Percentiles rank a stretch among this genome's conserved stretches.
These are phyloP conservation scores for Corchorus olitorius DNA, from an alignment of 345 rosid genomes.

Conservation along the genomic window DNA sequence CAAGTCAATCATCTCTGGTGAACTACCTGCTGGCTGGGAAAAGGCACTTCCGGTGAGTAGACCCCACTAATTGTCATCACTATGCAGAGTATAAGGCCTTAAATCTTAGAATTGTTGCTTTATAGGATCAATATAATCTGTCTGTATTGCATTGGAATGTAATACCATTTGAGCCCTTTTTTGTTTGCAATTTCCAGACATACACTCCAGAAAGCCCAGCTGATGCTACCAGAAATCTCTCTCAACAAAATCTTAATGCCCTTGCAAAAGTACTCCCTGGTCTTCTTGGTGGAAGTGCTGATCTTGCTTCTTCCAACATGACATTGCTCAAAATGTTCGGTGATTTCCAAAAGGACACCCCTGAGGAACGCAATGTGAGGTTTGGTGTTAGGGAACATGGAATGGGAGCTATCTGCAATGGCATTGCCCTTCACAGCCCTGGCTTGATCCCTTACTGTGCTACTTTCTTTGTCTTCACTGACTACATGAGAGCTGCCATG, in stretches of 20 bases:
- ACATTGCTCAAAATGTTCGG: slow-evolving; percentile 87
- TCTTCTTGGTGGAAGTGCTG: slow-evolving; percentile 97
- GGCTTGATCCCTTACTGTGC: slow-evolving; percentile 97
- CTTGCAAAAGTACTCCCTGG: slow-evolving; percentile 83
- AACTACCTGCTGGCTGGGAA: slow-evolving; percentile 84
- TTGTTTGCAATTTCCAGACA: slow-evolving; percentile 48
- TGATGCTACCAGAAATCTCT: slow-evolving; percentile 93
- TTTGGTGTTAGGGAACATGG: slow-evolving; percentile 98
- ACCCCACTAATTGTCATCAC: slow-evolving; percentile 6
- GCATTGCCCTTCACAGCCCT: slow-evolving; percentile 89
- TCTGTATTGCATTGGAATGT: not conserved
- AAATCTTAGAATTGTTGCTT: not conserved
- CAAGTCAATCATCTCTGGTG: slow-evolving; percentile 75
- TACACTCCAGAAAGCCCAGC: slow-evolving; percentile 89
- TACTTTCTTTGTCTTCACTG: slow-evolving; percentile 99
- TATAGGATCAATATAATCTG: not conserved
- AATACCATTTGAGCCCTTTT: slow-evolving; percentile 14
- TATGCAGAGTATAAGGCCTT: not conserved
- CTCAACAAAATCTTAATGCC: slow-evolving; percentile 88
- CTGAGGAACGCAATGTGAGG: slow-evolving; percentile 86
- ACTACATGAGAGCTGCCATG: slow-evolving; percentile 99
- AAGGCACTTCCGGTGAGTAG: slow-evolving; percentile 80
- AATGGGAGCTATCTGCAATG: slow-evolving; percentile 97
- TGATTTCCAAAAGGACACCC: slow-evolving; percentile 88
- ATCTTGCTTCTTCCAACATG: slow-evolving; percentile 98